These are phyloP conservation scores for Pythium phragmitis DNA, from an alignment of 352 stramenopile species.

Conservation along the genomic window DNA sequence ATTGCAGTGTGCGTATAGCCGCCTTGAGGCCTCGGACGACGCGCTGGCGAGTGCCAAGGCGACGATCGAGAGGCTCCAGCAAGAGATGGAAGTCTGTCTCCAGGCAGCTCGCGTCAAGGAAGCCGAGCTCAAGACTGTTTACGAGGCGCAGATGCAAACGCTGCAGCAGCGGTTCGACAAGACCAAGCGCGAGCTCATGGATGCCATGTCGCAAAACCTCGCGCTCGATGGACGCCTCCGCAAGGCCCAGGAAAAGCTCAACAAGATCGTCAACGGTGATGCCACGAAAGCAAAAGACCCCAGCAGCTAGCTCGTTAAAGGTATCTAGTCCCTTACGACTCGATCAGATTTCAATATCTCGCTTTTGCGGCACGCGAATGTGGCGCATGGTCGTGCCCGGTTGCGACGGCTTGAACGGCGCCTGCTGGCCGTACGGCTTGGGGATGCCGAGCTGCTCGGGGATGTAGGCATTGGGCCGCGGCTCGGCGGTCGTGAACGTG, in stretches of 20 bases:
- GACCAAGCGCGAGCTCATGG: conserved; percentile 72
- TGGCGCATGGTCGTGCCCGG: conserved; percentile 91
- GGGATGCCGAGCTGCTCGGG: conserved; percentile 91
- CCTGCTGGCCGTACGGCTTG: conserved; percentile 90
- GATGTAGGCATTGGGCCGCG: conserved; percentile 93
- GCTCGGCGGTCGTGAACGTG: conserved; percentile 88
- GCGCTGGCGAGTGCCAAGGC: conserved; percentile 25
- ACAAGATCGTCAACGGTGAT: conserved; percentile 35
- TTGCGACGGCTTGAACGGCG: conserved; percentile 91
- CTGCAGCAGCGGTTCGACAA: conserved; percentile 71
- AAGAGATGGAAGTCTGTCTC: conserved; percentile 32
- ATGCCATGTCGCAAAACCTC: conserved; percentile 62
- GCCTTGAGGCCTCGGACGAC: conserved; percentile 40
- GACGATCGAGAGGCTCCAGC: conserved; percentile 31
- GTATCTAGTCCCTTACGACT: background rate
- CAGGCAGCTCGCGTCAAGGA: conserved; percentile 37
- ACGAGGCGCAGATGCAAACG: conserved; percentile 44
- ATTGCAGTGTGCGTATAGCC: conserved; percentile 45
- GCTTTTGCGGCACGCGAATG: conserved; percentile 83
- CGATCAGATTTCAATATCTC: conserved; percentile 91
- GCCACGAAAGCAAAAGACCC: background rate
- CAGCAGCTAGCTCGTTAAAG: background rate
- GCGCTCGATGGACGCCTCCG: conserved; percentile 59
- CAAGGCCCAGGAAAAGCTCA: conserved; percentile 73
- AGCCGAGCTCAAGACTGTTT: conserved; percentile 36